A percentile compares a stretch with the other conserved stretches of the same genome.
Conservation (phyloP, 345 rosid species). For the Anacardium occidentale region DNA sequence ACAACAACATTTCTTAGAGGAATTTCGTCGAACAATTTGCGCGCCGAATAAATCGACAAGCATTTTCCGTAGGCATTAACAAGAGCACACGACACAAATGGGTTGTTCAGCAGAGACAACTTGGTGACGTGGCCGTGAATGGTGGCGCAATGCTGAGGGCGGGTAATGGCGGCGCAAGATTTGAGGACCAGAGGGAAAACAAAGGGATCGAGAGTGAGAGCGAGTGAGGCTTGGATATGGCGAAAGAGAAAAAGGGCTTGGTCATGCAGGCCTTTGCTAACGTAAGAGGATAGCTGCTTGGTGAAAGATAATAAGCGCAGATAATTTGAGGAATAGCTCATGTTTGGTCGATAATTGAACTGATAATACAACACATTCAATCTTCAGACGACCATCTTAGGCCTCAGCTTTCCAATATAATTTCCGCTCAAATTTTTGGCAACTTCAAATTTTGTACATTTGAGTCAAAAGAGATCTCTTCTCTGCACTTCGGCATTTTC, state of each 20-base stretch:
- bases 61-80: conserved; percentile 57
- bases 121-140: conserved; percentile 46
- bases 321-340: conserved; percentile 36
- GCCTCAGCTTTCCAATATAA: no score
- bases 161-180: conserved; percentile 52
- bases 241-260: conserved; percentile 54
- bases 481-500: no score
- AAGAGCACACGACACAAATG: conserved; percentile 50
- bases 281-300: conserved; percentile 45
- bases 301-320: conserved; percentile 43
- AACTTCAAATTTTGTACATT: no score
- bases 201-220: conserved; percentile 51
- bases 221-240: conserved; percentile 43
- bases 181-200: conserved; percentile 62
- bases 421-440: no score
- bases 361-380: no score
- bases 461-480: no score
- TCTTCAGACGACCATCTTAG: no score
- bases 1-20: conserved; percentile 48
- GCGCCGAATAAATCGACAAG: conserved; percentile 40
- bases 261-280: conserved; percentile 47
- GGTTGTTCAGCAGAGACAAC: conserved; percentile 38
- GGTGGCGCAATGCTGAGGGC: conserved; percentile 40
- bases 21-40: conserved; percentile 59
- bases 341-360: neutral